Conservation (phyloP, 2,329 filamentous ascomycete genomes). For the Xylaria sp. region DNA sequence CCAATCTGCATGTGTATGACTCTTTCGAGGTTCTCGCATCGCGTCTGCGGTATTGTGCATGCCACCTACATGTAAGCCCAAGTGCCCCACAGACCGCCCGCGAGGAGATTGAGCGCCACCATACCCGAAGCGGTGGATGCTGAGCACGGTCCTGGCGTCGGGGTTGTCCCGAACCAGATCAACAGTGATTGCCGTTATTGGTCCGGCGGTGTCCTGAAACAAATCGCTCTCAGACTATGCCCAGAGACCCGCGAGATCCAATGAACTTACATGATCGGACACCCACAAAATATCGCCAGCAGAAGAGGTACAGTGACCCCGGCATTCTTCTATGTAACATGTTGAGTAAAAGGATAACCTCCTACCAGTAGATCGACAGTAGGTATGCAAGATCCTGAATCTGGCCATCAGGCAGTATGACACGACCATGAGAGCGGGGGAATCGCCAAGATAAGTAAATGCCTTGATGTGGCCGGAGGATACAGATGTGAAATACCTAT, state of each 20-base stretch:
- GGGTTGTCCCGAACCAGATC: conserved; percentile 28
- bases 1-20: conserved; percentile 24
- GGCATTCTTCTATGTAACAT: background rate
- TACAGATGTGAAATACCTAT: conserved; percentile 13
- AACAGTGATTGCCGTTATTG: conserved; percentile 35
- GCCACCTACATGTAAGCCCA: conserved; percentile 17
- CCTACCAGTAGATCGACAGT: background rate
- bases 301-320: background rate
- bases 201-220: conserved; percentile 32
- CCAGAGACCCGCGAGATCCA: conserved; percentile 28
- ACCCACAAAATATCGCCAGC: conserved; percentile 19
- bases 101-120: conserved; percentile 16
- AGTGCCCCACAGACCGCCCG: conserved; percentile 14
- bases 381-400: background rate
- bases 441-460: conserved; percentile 14
- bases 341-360: background rate
- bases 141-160: conserved; percentile 25
- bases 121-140: conserved; percentile 35
- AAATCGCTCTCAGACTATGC: conserved; percentile 30
- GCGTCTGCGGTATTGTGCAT: conserved; percentile 22
- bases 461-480: conserved; percentile 30
- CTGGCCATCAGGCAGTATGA: background rate
- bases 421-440: conserved; percentile 12
- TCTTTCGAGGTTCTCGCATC: conserved; percentile 25
- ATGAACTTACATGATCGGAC: conserved; percentile 29